Evolutionary conservation across 352 stramenopile species (phyloP), one percentile per base, ranked within the genome.

Genomic region (Chrysophaeum taylorii): DNA sequence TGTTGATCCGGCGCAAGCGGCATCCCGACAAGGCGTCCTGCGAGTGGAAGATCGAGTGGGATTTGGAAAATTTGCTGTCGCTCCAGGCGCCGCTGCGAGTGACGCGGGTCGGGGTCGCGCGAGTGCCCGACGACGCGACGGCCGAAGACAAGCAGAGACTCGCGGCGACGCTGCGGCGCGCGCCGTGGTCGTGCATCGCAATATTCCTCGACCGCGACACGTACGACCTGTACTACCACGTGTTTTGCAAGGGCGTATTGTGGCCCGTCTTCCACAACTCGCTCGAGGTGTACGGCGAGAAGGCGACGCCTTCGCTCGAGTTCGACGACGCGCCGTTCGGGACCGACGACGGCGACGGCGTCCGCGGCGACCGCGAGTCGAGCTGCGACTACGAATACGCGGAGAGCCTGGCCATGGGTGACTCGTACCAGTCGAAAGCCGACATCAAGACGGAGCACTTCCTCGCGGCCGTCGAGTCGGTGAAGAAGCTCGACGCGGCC

Each of bases 221-320:
- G 12, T 61, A 36, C 52, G 14, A 29, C 37, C 31, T 72, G 16
- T 66, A 37, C 57, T 92, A 92, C 77, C 92, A 97, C 76, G 89
- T 88, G 25, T 98, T 96, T 75, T 98, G 93, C 81, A 97, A 98
- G 76, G 90, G 92, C 54, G 85, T 97, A n/a, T 84, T 98, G 21
- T 98, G 93, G 94, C 92, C 93, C 0, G 85, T 97, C 36, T 91
- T 98, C 72, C 94, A 98, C 80, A 96, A 97, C 76, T 70, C 43
- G 29, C 33, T 70, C 33, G 43, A 75, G n/a, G 37, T 63, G 16
- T 75, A 67, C 31, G 45, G 61, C 31, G 29, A 68, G 7, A 1
- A 73, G 33, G 4, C 57, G 9, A 66, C 35, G 36, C 57, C 57
- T 7, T 4, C 7, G 14, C 14, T 66, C 33, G 57, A 66, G 4